phyloP scores from a whole-genome alignment of 495 filamentous ascomycete genomes.

The Lindgomyces ingoldianus region DNA sequence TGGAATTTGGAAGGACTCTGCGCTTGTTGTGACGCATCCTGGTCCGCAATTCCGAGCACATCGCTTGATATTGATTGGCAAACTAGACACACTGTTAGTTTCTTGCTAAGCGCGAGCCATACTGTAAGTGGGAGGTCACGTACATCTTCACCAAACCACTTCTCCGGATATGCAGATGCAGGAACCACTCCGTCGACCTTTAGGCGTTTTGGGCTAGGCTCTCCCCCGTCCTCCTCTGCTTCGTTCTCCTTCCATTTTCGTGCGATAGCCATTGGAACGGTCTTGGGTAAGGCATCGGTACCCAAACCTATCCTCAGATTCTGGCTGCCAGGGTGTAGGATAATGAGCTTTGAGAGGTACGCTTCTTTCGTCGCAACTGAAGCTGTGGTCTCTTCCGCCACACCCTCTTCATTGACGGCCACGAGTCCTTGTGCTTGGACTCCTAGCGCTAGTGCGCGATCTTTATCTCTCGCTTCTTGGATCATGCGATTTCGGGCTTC shows the following conservation, averaged over 20 bases:
- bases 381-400: constrained; percentile 54
- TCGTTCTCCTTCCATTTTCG: constrained; percentile 73
- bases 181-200: constrained; percentile 65
- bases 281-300: constrained; percentile 91
- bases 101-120: constrained; percentile 12
- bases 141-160: constrained; percentile 84
- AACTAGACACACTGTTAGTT: constrained; percentile 50
- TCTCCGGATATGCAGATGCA: constrained; percentile 60
- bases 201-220: constrained; percentile 83
- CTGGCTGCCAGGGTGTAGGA: constrained; percentile 97
- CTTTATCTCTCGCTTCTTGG: constrained; percentile 79
- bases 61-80: constrained; percentile 71
- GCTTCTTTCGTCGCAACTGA: constrained; percentile 34
- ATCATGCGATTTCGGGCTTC: constrained; percentile 76
- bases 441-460: constrained; percentile 76
- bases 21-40: constrained; percentile 91
- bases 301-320: constrained; percentile 90
- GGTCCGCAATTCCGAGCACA: constrained; percentile 81
- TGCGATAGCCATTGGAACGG: constrained; percentile 89
- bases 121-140: constrained; percentile 19
- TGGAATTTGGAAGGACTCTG: constrained; percentile 90
- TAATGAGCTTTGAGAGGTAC: constrained; percentile 87
- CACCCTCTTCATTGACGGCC: constrained; percentile 61
- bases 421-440: constrained; percentile 52
- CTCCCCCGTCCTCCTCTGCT: constrained; percentile 71